Base-by-base conservation (phyloP, 192 early-diverging fungal genomes). In the Glomus cerebriforme region DNA sequence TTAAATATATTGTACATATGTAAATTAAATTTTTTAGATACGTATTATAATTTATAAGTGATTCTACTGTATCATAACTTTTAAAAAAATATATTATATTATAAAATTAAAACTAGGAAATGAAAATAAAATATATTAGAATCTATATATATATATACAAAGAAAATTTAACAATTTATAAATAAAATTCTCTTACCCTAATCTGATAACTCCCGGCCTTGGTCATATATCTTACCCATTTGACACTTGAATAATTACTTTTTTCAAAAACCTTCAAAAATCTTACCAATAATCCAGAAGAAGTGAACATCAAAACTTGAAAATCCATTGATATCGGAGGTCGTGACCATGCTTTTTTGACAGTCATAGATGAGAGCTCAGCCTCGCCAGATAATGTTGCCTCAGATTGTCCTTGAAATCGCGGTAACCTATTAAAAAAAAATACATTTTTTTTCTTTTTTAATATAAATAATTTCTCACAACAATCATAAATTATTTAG, bases 181-280 rank as follows among this genome's bases (percentile, higher is more conserved):
- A 63, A 31, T 17, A 17, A 31, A 34, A 66, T 35, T 66, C 34
- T 60, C 49, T 70, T 86, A 89, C 88, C 75, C 88, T 78, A 45
- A 96, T 92, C 79, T 96, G 95, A 82, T 96, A 96, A 29, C 89
- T 88, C n/a, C 94, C 95, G 5, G 97, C 96, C 79, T 97, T 96
- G 58, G 98, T 97, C 94, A 97, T 95, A 85, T 99, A 99, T 54
- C 98, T 90, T 13, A 99, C 98, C 98, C 98, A 99, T 87, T 99
- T 99, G 62, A 99, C 96, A 82, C 93, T 94, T 79, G 96, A 92
- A 83, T 99, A 99, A 82, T 94, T 94, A 63, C 92, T 92, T 86
- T 96, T 96, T 79, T 99, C 98, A 89, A 97, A 98, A 32, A 99
- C 93, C 89, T 99, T 99, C 79, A 99, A 85, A 89, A 97, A 99